phyloP scores from a whole-genome alignment of 768 basidiomycete genomes.

The Asterophora lycoperdoides region DNA sequence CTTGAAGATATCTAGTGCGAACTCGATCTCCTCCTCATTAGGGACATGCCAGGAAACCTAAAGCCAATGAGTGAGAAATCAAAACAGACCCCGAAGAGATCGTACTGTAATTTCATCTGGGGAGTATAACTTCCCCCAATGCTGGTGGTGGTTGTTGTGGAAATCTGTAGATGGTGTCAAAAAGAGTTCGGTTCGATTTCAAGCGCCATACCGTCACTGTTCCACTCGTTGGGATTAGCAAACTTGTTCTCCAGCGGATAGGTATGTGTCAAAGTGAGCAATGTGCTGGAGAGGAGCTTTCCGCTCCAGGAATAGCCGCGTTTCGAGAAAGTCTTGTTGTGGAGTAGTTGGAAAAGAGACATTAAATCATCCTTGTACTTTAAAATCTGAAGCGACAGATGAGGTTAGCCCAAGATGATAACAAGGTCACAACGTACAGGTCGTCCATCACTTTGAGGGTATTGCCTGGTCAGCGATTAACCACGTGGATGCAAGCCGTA shows the following conservation, averaged over 20 bases:
- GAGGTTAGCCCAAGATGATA: conserved; percentile 1
- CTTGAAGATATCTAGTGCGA: conserved; percentile 64
- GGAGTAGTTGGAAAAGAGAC: conserved; percentile 56
- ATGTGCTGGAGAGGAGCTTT: conserved; percentile 65
- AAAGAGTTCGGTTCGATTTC: not conserved
- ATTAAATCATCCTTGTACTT: conserved; percentile 60
- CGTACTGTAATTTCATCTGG: conserved; percentile 66
- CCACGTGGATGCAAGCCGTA: conserved; percentile 7
- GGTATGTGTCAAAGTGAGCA: conserved; percentile 74
- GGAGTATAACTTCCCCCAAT: conserved; percentile 79
- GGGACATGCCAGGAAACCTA: conserved; percentile 82
- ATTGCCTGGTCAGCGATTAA: conserved; percentile 1
- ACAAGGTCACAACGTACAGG: conserved; percentile 39
- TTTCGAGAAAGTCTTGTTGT: conserved; percentile 71
- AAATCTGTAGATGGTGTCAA: conserved; percentile 46
- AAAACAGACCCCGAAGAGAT: not conserved
- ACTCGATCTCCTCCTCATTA: conserved; percentile 62
- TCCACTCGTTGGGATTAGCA: conserved; percentile 74
- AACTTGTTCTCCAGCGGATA: conserved; percentile 81
- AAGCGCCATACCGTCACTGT: conserved; percentile 51
- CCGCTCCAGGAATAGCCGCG: conserved; percentile 80
- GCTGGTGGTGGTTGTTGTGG: conserved; percentile 58
- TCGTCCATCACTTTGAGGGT: conserved; percentile 47
- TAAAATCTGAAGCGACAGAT: conserved; percentile 44
- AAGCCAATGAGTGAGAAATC: not conserved